Evolutionary conservation across 345 rosid species (phyloP), one percentile per base, ranked within the genome.

Genomic region (Theobroma cacao): DNA sequence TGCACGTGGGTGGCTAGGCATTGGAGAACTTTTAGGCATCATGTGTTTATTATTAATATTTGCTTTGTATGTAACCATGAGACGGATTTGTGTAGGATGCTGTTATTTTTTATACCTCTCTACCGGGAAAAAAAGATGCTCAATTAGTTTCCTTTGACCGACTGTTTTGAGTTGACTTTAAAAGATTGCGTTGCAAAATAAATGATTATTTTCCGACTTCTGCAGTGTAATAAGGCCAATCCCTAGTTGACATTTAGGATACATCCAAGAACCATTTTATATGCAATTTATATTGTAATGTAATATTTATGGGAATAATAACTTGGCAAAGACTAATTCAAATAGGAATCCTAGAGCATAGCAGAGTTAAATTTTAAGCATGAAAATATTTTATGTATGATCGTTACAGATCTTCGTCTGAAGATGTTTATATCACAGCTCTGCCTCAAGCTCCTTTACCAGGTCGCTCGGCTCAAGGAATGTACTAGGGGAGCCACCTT

Each of bases 141-240:
- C 55, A 68, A 72, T 24, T 36, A 33, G 28, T 72, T 34, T 33
- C 34, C 43, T 31, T 71, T 48, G 33, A 14, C 24, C 72, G 30
- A 83, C 76, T 38, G 80, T 67, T 9, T 80, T 33, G 26, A 82
- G 79, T 56, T 22, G 11, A 53, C 24, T 18, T 15, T 5, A 5
- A 18, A 47, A 52, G 3, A 20, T 53, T 8, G 62, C 24, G 62
- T 33, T 26, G 33, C 24, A 58, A 24, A 58, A 58, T 10, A n/a
- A 36, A 55, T n/a, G 4, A 18, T 18, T 5, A 4, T 52, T 52
- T 52, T 7, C 55, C 55, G 17, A 18, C 55, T 50, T 3, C 17
- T 50, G n/a, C 4, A 5, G 4, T 50, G 55, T 47, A 47, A 47
- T 47, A 47, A 47, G 52, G 14, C 13, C 24, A 52, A 4, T 38